Evolutionary conservation across 1,139 yeast species (phyloP).

Genomic region (Candida smagusa): DNA sequence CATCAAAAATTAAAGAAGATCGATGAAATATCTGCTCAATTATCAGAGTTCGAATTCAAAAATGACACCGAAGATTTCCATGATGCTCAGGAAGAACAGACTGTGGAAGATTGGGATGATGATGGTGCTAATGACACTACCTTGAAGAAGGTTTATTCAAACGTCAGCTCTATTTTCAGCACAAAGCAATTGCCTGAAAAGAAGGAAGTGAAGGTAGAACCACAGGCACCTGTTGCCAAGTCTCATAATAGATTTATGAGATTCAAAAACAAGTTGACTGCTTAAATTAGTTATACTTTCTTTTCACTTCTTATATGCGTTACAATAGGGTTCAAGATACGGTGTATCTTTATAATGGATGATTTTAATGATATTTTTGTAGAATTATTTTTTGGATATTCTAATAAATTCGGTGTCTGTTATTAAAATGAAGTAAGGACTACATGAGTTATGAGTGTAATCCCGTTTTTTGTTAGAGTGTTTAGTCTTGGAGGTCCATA

Average conservation of each 20-base stretch:
- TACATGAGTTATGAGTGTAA: too few relatives aligned
- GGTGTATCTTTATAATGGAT: neutral
- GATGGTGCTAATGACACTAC: constrained; percentile 6
- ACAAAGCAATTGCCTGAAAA: constrained; percentile 8
- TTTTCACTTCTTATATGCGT: constrained; percentile 2
- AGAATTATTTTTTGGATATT: neutral
- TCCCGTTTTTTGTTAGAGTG: too few relatives aligned
- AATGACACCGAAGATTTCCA: neutral
- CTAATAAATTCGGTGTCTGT: neutral
- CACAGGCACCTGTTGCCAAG: neutral
- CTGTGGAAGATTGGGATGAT: constrained; percentile 3
- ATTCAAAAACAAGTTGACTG: constrained; percentile 11
- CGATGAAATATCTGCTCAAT: constrained; percentile 1
- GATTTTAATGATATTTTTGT: neutral
- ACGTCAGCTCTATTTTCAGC: constrained; percentile 22
- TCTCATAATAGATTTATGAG: constrained; percentile 8
- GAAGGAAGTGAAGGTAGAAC: neutral
- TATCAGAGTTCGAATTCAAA: neutral
- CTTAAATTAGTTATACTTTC: constrained; percentile 1
- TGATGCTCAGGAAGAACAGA: neutral
- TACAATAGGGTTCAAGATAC: neutral
- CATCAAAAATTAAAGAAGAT: constrained; percentile 8
- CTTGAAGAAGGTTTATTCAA: constrained; percentile 16
- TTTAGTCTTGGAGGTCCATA: too few relatives aligned
- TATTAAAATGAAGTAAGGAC: neutral